Evolutionary conservation across 352 stramenopile genomes (phyloP).

Genomic region (Thraustochytrium sp.): DNA sequence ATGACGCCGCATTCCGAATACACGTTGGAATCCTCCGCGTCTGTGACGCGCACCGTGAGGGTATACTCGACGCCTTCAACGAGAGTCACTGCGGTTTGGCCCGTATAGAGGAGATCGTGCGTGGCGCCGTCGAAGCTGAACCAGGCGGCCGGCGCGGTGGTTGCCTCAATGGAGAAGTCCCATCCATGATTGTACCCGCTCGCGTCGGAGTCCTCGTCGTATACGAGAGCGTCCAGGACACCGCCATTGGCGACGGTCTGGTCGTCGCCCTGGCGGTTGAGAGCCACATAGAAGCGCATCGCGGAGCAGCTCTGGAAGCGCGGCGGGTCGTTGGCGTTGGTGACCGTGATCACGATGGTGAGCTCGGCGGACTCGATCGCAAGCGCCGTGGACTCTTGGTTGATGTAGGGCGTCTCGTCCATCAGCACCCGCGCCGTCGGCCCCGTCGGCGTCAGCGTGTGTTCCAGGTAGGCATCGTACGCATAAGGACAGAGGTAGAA

Average conservation of each 20-base stretch:
- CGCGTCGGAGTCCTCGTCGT: constrained; percentile 10
- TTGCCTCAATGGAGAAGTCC: not conserved
- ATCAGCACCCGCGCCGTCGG: too few relatives aligned
- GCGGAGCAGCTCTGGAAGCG: not conserved
- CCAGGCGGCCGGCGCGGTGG: not conserved
- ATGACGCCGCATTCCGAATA: not conserved
- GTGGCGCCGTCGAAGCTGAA: not conserved
- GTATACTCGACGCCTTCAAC: not conserved
- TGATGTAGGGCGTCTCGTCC: not conserved
- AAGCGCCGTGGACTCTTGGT: not conserved
- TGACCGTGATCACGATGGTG: not conserved
- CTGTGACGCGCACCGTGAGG: not conserved
- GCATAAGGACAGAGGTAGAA: constrained; percentile 1
- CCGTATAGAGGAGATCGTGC: not conserved
- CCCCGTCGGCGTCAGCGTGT: too few relatives aligned
- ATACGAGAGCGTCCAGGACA: not conserved
- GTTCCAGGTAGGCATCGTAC: not conserved
- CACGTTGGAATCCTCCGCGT: not conserved
- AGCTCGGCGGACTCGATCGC: not conserved
- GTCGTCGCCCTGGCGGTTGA: not conserved
- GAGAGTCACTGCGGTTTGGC: too few relatives aligned
- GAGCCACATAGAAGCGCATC: not conserved
- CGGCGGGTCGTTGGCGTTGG: constrained; percentile 21
- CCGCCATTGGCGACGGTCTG: not conserved
- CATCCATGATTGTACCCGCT: not conserved